Evolutionary conservation across 2,329 filamentous ascomycete species (phyloP), one percentile per base, ranked within the genome.

Genomic region (Aspergillus sp.): DNA sequence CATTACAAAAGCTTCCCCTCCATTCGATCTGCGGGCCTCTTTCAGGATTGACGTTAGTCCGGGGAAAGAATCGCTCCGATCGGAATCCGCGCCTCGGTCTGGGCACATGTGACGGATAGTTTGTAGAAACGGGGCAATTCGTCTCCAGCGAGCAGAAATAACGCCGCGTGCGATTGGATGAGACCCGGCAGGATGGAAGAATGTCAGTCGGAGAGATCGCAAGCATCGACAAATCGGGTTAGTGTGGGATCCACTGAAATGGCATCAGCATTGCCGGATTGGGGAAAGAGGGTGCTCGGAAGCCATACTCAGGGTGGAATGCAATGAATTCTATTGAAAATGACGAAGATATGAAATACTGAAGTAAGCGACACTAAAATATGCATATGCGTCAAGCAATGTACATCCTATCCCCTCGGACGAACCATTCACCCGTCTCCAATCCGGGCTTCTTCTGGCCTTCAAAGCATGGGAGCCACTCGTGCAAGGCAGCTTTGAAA

Each of bases 381-480:
- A 30, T 12, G 25, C 3, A 30, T 30, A 30, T 30, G 9, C 25
- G 4, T 30, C 25, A 30, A 12, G 10, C 5, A 30, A 30, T 30
- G 25, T 30, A 5, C 25, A 30, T 3, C 10, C 3, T 12, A 30
- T 30, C 12, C 4, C 25, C 25, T 12, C 25, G 25, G 25, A 30
- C 25, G 25, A 30, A 30, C 9, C n/a, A 17, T 37, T 10, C 6
- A 37, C n/a, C 15, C 33, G n/a, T 37, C 17, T 19, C 12, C n/a
- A 37, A 37, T 15, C 33, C 33, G 7, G n/a, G n/a, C 7, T 17
- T 35, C 12, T 9, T 35, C 37, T 41, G 17, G 38, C 17, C n/a
- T 49, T 55, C 47, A 60, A 69, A 76, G 49, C 74, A 77, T 41
- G 62, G 60, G 48, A 78, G 56, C 75, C 75, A 78, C 51, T 63